Percentiles rank a stretch among this genome's conserved stretches.
phyloP scores from a whole-genome alignment of 179 eudicot species.

The Silene noctiflora region DNA sequence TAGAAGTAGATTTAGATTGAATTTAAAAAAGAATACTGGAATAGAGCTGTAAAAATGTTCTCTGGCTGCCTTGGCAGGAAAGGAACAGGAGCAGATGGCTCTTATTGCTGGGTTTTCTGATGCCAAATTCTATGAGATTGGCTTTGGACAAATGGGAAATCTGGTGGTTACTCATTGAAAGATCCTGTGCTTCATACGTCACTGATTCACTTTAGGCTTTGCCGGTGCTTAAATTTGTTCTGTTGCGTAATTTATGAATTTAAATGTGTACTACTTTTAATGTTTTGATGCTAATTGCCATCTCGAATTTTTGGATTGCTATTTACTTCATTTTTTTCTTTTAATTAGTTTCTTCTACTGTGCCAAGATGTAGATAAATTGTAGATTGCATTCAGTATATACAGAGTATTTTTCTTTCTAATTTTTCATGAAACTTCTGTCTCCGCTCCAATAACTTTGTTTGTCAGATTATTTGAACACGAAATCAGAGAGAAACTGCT shows the following conservation, averaged over 20 bases:
- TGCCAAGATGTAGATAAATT: not conserved
- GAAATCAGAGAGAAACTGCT: not conserved
- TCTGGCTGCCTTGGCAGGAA: conserved; percentile 39
- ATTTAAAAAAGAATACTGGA: not conserved
- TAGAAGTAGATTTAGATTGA: not conserved
- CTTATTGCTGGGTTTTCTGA: conserved; percentile 52
- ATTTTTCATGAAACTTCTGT: not conserved
- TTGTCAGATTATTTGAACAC: not conserved
- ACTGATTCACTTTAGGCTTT: conserved; percentile 9
- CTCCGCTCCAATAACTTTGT: not conserved
- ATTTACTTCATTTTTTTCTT: not conserved
- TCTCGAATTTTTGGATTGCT: not conserved
- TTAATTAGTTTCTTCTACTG: not conserved
- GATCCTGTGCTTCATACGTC: not conserved
- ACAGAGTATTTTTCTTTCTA: not conserved
- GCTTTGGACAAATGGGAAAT: conserved; percentile 81
- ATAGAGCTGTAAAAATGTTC: not conserved
- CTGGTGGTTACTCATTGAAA: conserved; percentile 63
- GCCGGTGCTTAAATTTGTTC: not conserved
- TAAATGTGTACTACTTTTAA: conserved; percentile 7
- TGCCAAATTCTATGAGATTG: conserved; percentile 70
- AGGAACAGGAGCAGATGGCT: conserved; percentile 75
- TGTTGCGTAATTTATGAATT: not conserved
- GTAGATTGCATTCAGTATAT: not conserved
- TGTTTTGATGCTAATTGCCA: not conserved